These are phyloP conservation scores for Durio zibethinus DNA, from an alignment of 345 rosid species.

Conservation along the genomic window DNA sequence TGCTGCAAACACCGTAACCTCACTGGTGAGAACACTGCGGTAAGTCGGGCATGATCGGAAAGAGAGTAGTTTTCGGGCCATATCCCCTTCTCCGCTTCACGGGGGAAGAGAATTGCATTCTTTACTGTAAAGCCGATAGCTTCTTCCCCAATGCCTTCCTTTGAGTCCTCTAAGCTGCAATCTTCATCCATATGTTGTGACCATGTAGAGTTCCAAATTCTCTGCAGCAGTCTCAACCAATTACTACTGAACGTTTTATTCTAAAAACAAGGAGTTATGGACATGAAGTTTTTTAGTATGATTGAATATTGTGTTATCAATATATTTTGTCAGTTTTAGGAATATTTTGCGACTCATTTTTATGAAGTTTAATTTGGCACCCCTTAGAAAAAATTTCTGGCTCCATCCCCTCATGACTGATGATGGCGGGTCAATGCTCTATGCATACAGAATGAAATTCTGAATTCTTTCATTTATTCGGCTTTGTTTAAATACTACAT, in stretches of 20 bases:
- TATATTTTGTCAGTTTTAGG: too few relatives aligned
- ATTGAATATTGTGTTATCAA: too few relatives aligned
- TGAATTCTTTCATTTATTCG: too few relatives aligned
- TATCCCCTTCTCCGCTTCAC: constrained; percentile 81
- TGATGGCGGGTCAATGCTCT: too few relatives aligned
- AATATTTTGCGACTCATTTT: too few relatives aligned
- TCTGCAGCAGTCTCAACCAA: constrained; percentile 23
- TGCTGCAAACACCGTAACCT: constrained; percentile 48
- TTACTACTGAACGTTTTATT: not conserved
- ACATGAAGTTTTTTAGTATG: not conserved
- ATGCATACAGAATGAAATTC: too few relatives aligned
- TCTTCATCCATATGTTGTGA: constrained; percentile 25
- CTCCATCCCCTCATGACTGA: too few relatives aligned
- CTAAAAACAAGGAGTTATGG: not conserved
- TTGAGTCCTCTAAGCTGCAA: constrained; percentile 20
- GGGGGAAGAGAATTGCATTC: constrained; percentile 75
- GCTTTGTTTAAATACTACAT: too few relatives aligned
- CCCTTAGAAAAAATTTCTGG: too few relatives aligned
- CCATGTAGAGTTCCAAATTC: constrained; percentile 40
- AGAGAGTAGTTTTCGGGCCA: constrained; percentile 90
- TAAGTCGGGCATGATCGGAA: constrained; percentile 88
- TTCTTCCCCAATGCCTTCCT: constrained; percentile 27
- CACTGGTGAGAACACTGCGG: constrained; percentile 76
- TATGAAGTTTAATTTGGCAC: too few relatives aligned
- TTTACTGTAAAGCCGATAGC: constrained; percentile 69